phyloP scores from a whole-genome alignment of 257 asterid species.

The Solanum megistacrolobum region DNA sequence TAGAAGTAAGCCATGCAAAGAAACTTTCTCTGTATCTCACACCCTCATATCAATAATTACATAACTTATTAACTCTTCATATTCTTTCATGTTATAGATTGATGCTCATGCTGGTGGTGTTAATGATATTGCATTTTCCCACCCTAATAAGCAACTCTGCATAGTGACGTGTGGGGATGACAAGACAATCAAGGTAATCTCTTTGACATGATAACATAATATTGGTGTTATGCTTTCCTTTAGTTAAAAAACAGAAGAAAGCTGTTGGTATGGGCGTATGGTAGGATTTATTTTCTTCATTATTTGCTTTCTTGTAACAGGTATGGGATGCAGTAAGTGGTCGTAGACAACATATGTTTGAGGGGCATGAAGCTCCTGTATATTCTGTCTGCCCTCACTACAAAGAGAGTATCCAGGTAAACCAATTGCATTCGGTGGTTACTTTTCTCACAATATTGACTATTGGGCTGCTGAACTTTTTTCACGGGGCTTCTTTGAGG shows the following conservation, averaged over 20 bases:
- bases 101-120: constrained; percentile 93
- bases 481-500: neutral
- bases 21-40: neutral
- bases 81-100: constrained; percentile 37
- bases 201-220: neutral
- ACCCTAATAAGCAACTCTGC: constrained; percentile 90
- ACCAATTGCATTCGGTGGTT: neutral
- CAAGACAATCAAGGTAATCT: constrained; percentile 70
- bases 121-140: constrained; percentile 86
- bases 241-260: neutral
- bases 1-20: constrained; percentile 43
- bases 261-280: neutral
- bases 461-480: constrained; percentile 4
- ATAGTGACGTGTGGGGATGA: constrained; percentile 92
- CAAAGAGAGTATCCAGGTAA: constrained; percentile 84
- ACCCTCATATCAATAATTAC: neutral
- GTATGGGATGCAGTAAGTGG: constrained; percentile 92
- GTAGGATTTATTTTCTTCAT: neutral
- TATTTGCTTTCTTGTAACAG: constrained; percentile 25
- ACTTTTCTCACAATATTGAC: neutral
- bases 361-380: constrained; percentile 92
- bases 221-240: neutral
- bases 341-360: constrained; percentile 64
- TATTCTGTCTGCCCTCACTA: constrained; percentile 90
- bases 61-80: neutral